phyloP scores from a whole-genome alignment of 1,139 yeast species.

The Kodamaea plutei region DNA sequence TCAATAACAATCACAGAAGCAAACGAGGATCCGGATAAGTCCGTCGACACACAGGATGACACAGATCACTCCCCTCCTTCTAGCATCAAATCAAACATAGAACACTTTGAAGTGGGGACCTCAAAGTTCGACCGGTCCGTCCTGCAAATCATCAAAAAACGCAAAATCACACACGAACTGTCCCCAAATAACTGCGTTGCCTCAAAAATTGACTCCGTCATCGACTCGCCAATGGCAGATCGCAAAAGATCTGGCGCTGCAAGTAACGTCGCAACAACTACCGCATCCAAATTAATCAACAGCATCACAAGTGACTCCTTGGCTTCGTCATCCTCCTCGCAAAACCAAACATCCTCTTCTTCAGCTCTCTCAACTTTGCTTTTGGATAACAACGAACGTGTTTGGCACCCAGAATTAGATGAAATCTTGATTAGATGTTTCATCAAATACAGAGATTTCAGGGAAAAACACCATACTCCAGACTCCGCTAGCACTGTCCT shows the following conservation, averaged over 20 bases:
- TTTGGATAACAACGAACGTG: conserved; percentile 18
- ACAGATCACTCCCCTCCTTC: not conserved
- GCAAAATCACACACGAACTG: conserved; percentile 4
- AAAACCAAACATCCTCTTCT: conserved; percentile 1
- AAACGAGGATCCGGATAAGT: not conserved
- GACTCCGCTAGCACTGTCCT: conserved; percentile 15
- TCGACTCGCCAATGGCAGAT: conserved; percentile 31
- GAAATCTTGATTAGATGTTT: conserved; percentile 34
- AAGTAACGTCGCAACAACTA: conserved; percentile 2
- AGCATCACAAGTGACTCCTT: conserved; percentile 4
- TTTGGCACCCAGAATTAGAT: conserved; percentile 39
- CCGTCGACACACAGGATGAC: conserved; percentile 1
- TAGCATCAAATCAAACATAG: not conserved
- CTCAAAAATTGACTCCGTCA: conserved; percentile 31
- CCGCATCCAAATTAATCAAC: conserved; percentile 5
- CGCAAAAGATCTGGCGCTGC: conserved; percentile 9
- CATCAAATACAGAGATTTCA: conserved; percentile 33
- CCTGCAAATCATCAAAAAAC: conserved; percentile 5
- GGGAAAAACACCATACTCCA: conserved; percentile 23
- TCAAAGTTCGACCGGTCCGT: not conserved
- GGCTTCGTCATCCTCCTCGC: conserved; percentile 4
- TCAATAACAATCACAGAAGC: conserved; percentile 3
- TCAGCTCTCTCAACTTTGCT: conserved; percentile 10
- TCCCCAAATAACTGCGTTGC: conserved; percentile 41
- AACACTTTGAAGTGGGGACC: not conserved